A percentile compares a stretch with the other conserved stretches of the same genome.
These are phyloP conservation scores for Trichoderma erinaceum DNA, from an alignment of 495 filamentous ascomycete species.

Conservation along the genomic window DNA sequence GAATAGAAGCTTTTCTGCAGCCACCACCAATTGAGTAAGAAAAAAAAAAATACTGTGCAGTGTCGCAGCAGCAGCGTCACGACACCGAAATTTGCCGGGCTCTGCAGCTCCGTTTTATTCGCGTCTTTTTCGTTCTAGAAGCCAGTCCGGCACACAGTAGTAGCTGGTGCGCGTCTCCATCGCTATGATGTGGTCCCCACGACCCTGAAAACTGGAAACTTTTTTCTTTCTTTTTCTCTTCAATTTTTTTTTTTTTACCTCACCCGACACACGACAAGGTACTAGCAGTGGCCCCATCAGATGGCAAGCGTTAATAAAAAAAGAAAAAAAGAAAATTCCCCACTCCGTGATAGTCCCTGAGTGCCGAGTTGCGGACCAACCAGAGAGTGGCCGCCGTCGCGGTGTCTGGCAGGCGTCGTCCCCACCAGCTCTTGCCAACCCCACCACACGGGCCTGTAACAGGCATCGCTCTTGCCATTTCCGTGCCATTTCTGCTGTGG, in stretches of 20 bases:
- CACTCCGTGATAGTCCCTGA: background rate
- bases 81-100: background rate
- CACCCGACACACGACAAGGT: background rate
- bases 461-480: conserved; percentile 12
- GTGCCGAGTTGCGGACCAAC: conserved; percentile 15
- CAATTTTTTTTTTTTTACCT: conserved; percentile 9
- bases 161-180: background rate
- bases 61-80: no score
- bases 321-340: background rate
- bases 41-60: background rate
- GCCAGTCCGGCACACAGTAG: background rate
- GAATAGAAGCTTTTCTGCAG: no score
- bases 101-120: conserved; percentile 2
- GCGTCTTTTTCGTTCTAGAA: conserved; percentile 8
- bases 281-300: background rate
- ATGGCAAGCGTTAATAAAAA: background rate
- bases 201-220: conserved; percentile 2
- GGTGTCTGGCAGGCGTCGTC: background rate
- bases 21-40: background rate
- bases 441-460: background rate
- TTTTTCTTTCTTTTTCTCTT: background rate
- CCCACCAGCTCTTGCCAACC: conserved; percentile 1
- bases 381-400: background rate
- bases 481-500: conserved; percentile 4
- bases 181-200: background rate